phyloP scores from a whole-genome alignment of 2,329 filamentous ascomycete genomes.

The Pseudogymnoascus sp. region DNA sequence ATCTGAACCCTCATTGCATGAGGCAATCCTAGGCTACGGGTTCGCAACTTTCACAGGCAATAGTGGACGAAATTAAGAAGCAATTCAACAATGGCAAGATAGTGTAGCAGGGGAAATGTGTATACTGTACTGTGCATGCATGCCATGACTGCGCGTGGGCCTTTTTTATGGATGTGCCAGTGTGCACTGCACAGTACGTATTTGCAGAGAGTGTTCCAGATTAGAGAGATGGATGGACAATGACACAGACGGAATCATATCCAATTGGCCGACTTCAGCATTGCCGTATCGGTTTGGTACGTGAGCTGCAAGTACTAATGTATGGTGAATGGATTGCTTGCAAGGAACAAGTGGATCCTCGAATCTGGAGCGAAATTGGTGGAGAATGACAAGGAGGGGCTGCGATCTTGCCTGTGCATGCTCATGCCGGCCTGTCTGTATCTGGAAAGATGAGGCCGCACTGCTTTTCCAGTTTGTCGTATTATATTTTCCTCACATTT shows the following conservation, averaged over 20 bases:
- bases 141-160: background rate
- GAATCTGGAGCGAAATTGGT: background rate
- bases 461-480: background rate
- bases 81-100: background rate
- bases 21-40: background rate
- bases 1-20: background rate
- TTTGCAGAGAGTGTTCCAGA: background rate
- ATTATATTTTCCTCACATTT: background rate
- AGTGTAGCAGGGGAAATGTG: background rate
- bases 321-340: background rate
- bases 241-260: background rate
- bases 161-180: background rate
- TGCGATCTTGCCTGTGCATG: background rate
- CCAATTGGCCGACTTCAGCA: background rate
- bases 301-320: background rate
- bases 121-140: background rate
- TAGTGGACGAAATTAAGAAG: background rate
- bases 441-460: constrained; percentile 4
- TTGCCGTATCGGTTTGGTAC: background rate
- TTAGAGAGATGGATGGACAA: background rate
- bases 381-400: background rate
- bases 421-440: background rate
- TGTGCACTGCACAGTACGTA: background rate
- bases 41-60: too few relatives aligned
- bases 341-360: background rate